Percentiles rank a stretch among this genome's conserved stretches.
Evolutionary conservation across 768 basidiomycete species (phyloP).

Genomic region (Hericium alpestre): DNA sequence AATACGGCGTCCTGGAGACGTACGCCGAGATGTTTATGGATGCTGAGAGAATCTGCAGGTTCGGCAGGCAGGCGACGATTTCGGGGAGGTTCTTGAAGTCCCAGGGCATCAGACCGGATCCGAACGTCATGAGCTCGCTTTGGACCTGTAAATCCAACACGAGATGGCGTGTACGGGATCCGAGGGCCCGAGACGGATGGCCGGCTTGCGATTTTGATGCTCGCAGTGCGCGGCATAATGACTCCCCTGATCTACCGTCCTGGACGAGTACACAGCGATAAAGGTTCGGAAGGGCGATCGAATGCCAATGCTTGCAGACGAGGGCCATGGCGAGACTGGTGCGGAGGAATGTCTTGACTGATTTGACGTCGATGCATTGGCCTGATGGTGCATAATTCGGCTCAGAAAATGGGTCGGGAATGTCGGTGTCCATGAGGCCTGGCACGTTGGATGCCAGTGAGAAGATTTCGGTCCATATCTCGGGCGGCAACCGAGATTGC

Average conservation of each 20-base stretch:
- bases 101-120: neutral
- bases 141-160: neutral
- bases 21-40: neutral
- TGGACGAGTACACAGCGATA: slow-evolving; percentile 1
- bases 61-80: neutral
- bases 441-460: neutral
- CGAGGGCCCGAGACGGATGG: neutral
- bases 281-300: neutral
- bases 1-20: neutral
- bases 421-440: neutral
- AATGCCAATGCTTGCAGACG: neutral
- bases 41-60: neutral
- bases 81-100: neutral
- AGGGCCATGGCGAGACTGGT: neutral
- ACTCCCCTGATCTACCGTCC: neutral
- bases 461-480: neutral
- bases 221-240: neutral
- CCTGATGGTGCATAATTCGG: neutral
- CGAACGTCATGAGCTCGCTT: neutral
- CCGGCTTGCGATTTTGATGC: neutral
- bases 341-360: neutral
- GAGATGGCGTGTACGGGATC: neutral
- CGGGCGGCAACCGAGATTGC: neutral
- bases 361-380: neutral
- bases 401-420: neutral